Conservation (phyloP, 176 grass and related monocot species). For the Ampelocalamus luodianensis region DNA sequence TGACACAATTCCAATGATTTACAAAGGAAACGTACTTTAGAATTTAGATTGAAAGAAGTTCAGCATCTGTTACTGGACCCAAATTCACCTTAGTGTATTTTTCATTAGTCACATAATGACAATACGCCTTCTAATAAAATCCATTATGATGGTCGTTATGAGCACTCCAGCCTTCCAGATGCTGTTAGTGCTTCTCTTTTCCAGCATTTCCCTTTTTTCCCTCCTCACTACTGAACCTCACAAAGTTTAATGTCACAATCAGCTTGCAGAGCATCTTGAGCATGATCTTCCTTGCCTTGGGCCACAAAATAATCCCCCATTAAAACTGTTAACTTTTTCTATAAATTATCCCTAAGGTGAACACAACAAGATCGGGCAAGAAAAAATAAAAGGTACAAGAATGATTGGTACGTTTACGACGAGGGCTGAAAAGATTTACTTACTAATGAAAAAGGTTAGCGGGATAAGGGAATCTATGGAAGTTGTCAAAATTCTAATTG, state of each 20-base stretch:
- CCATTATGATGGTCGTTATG: conserved; percentile 52
- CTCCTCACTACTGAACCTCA: conserved; percentile 49
- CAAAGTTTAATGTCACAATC: conserved; percentile 68
- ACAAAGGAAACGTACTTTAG: conserved; percentile 11
- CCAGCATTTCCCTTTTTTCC: conserved; percentile 12
- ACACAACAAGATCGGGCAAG: conserved; percentile 33
- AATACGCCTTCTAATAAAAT: conserved; percentile 61
- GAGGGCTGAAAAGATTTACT: conserved; percentile 42
- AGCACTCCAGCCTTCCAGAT: conserved; percentile 60
- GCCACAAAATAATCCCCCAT: conserved; percentile 50
- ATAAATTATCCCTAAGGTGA: conserved; percentile 38
- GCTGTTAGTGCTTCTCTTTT: conserved; percentile 71
- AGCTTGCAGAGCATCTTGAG: conserved; percentile 63
- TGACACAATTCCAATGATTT: conserved; percentile 2
- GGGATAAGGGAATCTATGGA: conserved; percentile 61
- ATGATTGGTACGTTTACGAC: conserved; percentile 38
- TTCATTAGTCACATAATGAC: conserved; percentile 35
- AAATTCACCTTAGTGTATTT: conserved; percentile 38
- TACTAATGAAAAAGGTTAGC: conserved; percentile 36
- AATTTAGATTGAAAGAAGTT: conserved; percentile 3
- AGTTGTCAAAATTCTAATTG: conserved; percentile 46
- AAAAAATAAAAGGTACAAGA: conserved; percentile 46
- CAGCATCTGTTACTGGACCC: not conserved
- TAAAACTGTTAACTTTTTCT: conserved; percentile 45
- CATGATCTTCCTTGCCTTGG: conserved; percentile 63